Percentiles rank a stretch among this genome's conserved stretches.
Evolutionary conservation across 768 basidiomycete genomes (phyloP).

Genomic region (Mrakia gelida): DNA sequence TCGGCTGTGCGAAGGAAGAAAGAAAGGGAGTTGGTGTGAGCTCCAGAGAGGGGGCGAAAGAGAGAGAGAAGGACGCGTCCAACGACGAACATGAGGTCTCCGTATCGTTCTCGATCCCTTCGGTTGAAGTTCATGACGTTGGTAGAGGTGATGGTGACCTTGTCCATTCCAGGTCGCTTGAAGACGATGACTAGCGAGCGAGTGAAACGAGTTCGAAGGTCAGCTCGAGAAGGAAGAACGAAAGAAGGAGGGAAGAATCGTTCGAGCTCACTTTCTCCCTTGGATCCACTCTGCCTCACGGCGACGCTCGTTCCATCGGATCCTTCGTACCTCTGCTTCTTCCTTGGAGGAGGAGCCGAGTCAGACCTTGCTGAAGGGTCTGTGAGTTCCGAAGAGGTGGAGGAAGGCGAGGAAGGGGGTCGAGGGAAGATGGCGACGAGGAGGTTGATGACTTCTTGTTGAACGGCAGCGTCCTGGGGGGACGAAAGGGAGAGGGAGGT

Average conservation of each 20-base stretch:
- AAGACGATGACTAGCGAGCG: neutral
- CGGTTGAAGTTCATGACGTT: neutral
- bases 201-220: neutral
- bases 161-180: neutral
- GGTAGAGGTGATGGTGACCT: neutral
- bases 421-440: neutral
- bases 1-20: neutral
- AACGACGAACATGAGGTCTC: conserved; percentile 4
- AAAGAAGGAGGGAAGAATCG: neutral
- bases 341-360: neutral
- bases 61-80: neutral
- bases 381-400: neutral
- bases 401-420: neutral
- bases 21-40: neutral
- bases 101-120: conserved; percentile 1
- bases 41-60: neutral
- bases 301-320: neutral
- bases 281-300: neutral
- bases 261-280: conserved; percentile 7
- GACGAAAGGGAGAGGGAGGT: neutral
- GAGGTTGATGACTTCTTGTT: neutral
- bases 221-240: neutral
- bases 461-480: neutral
- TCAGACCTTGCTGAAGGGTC: neutral
- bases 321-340: neutral